Evolutionary conservation across 306 rosid species (phyloP), one percentile per base, ranked within the genome.

Genomic region (Cucumis hystrix): DNA sequence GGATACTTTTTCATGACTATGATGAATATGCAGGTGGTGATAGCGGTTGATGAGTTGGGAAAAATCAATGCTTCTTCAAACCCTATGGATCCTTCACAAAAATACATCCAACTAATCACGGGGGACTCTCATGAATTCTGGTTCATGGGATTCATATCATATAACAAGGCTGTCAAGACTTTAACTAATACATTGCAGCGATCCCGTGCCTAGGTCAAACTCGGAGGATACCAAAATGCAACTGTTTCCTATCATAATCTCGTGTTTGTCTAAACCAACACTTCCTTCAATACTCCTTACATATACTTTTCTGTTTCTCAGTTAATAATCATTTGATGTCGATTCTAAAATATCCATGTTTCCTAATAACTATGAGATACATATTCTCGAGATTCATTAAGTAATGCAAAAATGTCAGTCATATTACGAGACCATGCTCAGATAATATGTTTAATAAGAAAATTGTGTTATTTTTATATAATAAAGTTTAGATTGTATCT

Each of bases 91-190:
- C 84, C 93, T 3, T 79, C 81, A 54, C 92, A 91, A 66, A 88
- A 85, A 67, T 72, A 84, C 80, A 80, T 88, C 49, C 86, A 84
- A 55, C 4, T 87, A 37, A 77, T 80, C 60, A 84, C 96, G 40
- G 82, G 85, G 47, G 97, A 90, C 73, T 89, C 88, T 11, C 85
- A 86, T 85, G 89, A 93, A 80, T 89, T 86, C 83, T 84, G 83
- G 72, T 91, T 91, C 82, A 83, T 88, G 97, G 97, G 96, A 8
- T 90, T 93, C 73, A 71, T 93, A 60, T 87, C 93, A 10, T 90
- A 84, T 67, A 92, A 85, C 70, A 90, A 77, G 74, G 92, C 98
- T 75, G 86, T 91, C 83, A 83, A 81, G 79, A 83, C 86, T 83
- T 80, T 91, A 54, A 81, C 61, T 18, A 82, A 81, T 66, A 86